These are phyloP conservation scores for Onygenales sp. DNA, from an alignment of 2,329 filamentous ascomycete species.

Conservation along the genomic window DNA sequence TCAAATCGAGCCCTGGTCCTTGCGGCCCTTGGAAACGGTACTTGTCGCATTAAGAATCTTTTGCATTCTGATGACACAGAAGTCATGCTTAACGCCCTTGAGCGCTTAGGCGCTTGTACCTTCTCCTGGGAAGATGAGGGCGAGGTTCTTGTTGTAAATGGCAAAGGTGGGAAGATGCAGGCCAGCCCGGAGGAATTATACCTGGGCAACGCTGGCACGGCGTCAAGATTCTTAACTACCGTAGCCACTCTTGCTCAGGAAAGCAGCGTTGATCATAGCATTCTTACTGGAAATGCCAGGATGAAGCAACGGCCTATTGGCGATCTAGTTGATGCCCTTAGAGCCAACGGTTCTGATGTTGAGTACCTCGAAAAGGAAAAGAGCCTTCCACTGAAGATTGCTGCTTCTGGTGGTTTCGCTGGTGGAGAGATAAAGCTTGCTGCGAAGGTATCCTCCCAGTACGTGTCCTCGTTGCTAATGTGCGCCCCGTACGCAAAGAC, in stretches of 20 bases:
- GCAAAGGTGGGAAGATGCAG: conserved; percentile 75
- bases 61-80: conserved; percentile 95
- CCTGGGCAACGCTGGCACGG: conserved; percentile 91
- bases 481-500: conserved; percentile 94
- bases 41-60: conserved; percentile 81
- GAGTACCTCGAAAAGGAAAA: conserved; percentile 76
- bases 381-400: conserved; percentile 74
- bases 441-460: conserved; percentile 96
- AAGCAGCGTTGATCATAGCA: conserved; percentile 52
- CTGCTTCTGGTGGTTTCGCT: conserved; percentile 70
- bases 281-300: conserved; percentile 85
- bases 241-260: conserved; percentile 76
- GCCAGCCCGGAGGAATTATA: conserved; percentile 73
- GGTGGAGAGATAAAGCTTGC: conserved; percentile 86
- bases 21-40: conserved; percentile 77
- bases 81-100: conserved; percentile 91
- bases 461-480: conserved; percentile 94
- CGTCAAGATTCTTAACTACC: conserved; percentile 87
- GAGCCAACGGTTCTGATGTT: conserved; percentile 75
- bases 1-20: conserved; percentile 93
- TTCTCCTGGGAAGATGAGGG: conserved; percentile 93
- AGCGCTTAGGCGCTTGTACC: conserved; percentile 70
- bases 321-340: conserved; percentile 80
- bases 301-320: conserved; percentile 97
- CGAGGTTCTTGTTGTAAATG: conserved; percentile 79